phyloP scores from a whole-genome alignment of 768 basidiomycete genomes.

The Mycena kentingensis region DNA sequence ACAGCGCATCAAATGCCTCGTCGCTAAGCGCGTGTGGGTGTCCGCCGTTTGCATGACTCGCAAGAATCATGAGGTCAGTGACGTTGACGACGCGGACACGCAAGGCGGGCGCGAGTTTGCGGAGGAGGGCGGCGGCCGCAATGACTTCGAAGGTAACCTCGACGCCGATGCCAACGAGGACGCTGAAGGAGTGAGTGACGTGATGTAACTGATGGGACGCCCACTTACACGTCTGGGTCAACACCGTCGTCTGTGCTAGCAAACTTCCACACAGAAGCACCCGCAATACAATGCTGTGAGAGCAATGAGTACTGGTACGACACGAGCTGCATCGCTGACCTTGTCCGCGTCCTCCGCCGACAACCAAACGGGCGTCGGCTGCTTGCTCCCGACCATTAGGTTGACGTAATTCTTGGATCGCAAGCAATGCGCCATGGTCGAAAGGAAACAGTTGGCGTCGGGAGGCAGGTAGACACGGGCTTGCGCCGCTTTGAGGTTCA shows the following conservation, averaged over 20 bases:
- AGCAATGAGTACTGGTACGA: constrained; percentile 4
- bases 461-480: constrained; percentile 85
- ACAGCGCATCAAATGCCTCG: constrained; percentile 66
- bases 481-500: constrained; percentile 69
- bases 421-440: constrained; percentile 82
- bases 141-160: constrained; percentile 90
- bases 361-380: constrained; percentile 78
- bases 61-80: constrained; percentile 85
- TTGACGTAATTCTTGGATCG: constrained; percentile 85
- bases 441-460: constrained; percentile 87
- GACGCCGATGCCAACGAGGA: constrained; percentile 84
- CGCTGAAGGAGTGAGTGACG: constrained; percentile 46
- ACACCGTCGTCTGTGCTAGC: constrained; percentile 74
- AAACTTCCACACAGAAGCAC: constrained; percentile 85
- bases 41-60: constrained; percentile 48
- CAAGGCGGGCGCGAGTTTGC: constrained; percentile 65
- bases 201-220: neutral
- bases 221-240: constrained; percentile 66
- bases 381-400: constrained; percentile 87
- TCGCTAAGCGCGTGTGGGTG: constrained; percentile 76
- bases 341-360: constrained; percentile 72
- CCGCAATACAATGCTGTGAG: constrained; percentile 77
- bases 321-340: constrained; percentile 34
- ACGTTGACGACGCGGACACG: constrained; percentile 89
- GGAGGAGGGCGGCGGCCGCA: constrained; percentile 79